Conservation (phyloP, 2,329 filamentous ascomycete species). For the Exophiala bonariae region DNA sequence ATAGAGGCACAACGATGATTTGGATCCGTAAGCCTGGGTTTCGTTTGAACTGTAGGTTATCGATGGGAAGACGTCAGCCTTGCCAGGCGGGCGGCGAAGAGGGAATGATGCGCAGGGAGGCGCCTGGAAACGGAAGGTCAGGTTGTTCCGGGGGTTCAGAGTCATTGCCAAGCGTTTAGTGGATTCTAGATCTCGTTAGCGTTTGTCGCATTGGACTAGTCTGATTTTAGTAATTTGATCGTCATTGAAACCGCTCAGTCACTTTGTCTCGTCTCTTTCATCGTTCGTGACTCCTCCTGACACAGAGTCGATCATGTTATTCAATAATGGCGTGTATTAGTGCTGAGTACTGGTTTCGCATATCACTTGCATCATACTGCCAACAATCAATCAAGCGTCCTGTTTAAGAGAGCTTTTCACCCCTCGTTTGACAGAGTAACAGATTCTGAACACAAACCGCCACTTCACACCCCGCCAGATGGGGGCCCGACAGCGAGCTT, state of each 20-base stretch:
- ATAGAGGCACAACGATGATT: background rate
- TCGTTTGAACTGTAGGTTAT: background rate
- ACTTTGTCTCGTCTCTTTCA: too few relatives aligned
- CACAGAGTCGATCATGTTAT: background rate
- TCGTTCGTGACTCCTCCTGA: too few relatives aligned
- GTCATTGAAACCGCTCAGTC: too few relatives aligned
- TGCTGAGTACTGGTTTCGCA: background rate
- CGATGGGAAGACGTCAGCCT: conserved; percentile 5
- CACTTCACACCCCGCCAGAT: conserved; percentile 15
- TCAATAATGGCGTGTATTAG: background rate
- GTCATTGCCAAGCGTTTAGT: background rate
- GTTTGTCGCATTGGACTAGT: too few relatives aligned
- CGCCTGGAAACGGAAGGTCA: too few relatives aligned
- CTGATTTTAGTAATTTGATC: too few relatives aligned
- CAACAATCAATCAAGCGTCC: too few relatives aligned
- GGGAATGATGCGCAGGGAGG: too few relatives aligned
- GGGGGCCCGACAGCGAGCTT: conserved; percentile 25
- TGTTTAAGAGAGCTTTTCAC: background rate
- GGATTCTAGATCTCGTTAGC: too few relatives aligned
- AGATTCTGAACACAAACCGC: background rate
- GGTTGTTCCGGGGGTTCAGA: background rate
- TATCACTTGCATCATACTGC: too few relatives aligned
- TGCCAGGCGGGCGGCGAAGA: background rate
- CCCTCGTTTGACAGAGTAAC: background rate
- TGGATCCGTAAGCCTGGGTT: too few relatives aligned